Base-by-base conservation (phyloP, 345 rosid species). In the Eucalyptus sp. region DNA sequence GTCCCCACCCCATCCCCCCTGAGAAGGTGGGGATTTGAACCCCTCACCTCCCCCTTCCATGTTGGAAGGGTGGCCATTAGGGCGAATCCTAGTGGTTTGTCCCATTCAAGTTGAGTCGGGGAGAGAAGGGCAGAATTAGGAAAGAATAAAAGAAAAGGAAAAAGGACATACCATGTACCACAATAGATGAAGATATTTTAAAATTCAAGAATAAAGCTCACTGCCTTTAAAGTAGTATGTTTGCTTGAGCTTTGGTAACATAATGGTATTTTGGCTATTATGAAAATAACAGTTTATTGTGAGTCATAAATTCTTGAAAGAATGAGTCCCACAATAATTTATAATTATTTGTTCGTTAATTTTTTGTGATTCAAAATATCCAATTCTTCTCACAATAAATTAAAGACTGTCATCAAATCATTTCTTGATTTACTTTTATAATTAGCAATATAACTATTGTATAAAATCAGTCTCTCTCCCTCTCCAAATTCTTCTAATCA, bases 281-380 rank as follows among this genome's bases (percentile, higher is more conserved):
- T 52, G 4, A 52, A 52, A 52, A 18, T 52, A 52, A 52, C 0
- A 18, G 0, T 52, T 52, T 52, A 52, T 52, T 52, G 1, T 52
- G 9, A 52, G 0, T 1, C 10, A 7, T 2, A 1, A 0, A 52
- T 52, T 52, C 0, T 52, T 52, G 0, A 52, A 52, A 0, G 0
- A 20, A 8, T 52, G 10, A 1, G 0, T 10, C 25, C 25, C 10
- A 18, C 1, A 52, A 52, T 52, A 43, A 52, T 18, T 52, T 52
- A 0, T 17, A 3, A 51, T 52, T 52, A 7, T 52, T 52, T 52
- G 0, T 52, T 18, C 0, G 2, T 7, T 52, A 52, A 52, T 18
- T 52, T 52, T 7, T 52, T 52, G 4, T 52, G 2, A 0, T 52
- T 0, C 58, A 52, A 52, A 18, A 52, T 52, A 18, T 52, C 2